These are phyloP conservation scores for Rhizoclosmatium globosum DNA, from an alignment of 192 early-diverging fungal genomes.

Conservation along the genomic window DNA sequence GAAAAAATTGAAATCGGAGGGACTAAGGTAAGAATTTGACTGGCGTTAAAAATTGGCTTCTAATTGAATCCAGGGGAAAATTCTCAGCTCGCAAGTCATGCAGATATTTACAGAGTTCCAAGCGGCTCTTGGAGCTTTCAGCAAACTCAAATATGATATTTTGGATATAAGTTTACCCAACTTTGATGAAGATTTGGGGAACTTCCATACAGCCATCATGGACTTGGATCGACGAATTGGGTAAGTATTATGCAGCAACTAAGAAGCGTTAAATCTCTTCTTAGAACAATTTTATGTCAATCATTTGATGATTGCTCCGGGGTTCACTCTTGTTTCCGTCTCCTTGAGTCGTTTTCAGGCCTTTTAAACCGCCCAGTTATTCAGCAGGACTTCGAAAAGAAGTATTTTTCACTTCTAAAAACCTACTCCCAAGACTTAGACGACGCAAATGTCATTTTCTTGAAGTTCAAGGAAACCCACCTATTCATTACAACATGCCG, in stretches of 20 bases:
- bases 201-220: slow-evolving; percentile 64
- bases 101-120: slow-evolving; percentile 71
- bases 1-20: slow-evolving; percentile 77
- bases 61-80: slow-evolving; percentile 61
- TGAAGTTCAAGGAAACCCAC: slow-evolving; percentile 60
- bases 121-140: slow-evolving; percentile 53
- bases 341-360: slow-evolving; percentile 70
- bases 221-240: slow-evolving; percentile 70
- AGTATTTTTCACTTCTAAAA: slow-evolving; percentile 65
- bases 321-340: slow-evolving; percentile 63
- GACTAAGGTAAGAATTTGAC: slow-evolving; percentile 57
- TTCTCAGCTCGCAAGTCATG: slow-evolving; percentile 67
- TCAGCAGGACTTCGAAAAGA: slow-evolving; percentile 66
- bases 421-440: slow-evolving; percentile 67
- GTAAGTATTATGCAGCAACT: slow-evolving; percentile 22
- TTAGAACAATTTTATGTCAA: slow-evolving; percentile 64
- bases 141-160: slow-evolving; percentile 70
- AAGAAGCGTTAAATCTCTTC: background rate
- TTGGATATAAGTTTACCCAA: slow-evolving; percentile 56
- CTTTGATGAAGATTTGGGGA: slow-evolving; percentile 61
- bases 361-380: slow-evolving; percentile 63
- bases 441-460: slow-evolving; percentile 60
- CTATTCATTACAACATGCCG: slow-evolving; percentile 75
- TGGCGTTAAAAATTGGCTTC: background rate
- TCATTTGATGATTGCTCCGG: slow-evolving; percentile 71